These are phyloP conservation scores for Coemansia biformis DNA, from an alignment of 192 early-diverging fungal genomes.

Conservation along the genomic window DNA sequence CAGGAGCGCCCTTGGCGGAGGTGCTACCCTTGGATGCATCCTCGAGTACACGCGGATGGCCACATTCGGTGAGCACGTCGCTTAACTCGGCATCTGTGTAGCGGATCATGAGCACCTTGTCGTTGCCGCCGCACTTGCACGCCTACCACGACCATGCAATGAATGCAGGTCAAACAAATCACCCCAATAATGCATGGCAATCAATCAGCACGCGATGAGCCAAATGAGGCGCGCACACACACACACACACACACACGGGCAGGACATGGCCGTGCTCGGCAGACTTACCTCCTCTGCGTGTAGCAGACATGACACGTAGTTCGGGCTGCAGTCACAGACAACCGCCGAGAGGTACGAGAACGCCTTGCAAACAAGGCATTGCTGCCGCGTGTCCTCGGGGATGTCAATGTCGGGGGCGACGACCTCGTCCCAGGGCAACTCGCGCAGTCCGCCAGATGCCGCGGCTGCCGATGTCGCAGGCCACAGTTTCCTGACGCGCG, in stretches of 20 bases:
- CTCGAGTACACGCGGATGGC: no score
- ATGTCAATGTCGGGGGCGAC: conserved; percentile 43
- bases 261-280: no score
- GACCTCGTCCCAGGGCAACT: conserved; percentile 35
- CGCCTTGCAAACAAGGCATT: conserved; percentile 66
- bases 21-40: no score
- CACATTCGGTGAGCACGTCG: conserved; percentile 30
- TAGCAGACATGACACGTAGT: conserved; percentile 57
- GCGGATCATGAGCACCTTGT: conserved; percentile 48
- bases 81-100: conserved; percentile 51
- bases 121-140: conserved; percentile 47
- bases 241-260: no score
- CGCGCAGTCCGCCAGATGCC: conserved; percentile 7
- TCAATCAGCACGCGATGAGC: no score
- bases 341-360: conserved; percentile 70
- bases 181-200: no score
- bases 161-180: no score
- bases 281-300: conserved; percentile 53
- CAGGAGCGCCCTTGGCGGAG: background rate
- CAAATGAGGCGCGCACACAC: no score
- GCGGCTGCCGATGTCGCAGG: background rate
- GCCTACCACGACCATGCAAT: conserved; percentile 27
- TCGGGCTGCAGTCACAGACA: conserved; percentile 55
- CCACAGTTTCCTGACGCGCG: conserved; percentile 23
- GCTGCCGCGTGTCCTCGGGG: conserved; percentile 59